Evolutionary conservation across 2,329 filamentous ascomycete genomes (phyloP).

Genomic region (Sarocladium oryzae): DNA sequence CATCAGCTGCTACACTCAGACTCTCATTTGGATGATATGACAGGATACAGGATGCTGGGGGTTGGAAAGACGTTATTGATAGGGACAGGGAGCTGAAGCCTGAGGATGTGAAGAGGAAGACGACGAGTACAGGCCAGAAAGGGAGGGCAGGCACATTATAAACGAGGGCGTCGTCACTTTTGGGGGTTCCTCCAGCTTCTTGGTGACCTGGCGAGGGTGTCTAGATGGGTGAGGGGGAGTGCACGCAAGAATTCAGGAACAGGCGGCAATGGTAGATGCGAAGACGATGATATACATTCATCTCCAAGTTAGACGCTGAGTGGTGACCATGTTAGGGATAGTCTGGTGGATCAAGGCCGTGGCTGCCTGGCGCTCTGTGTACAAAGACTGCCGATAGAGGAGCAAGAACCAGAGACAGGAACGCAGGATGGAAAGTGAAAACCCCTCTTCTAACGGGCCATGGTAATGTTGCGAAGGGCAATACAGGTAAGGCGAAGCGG

Average conservation of each 20-base stretch:
- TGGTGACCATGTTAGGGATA: neutral
- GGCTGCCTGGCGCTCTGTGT: neutral
- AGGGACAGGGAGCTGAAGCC: neutral
- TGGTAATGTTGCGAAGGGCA: neutral
- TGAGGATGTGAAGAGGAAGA: conserved; percentile 2
- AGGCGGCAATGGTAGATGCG: conserved; percentile 1
- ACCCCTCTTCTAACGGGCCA: no score
- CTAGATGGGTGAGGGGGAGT: neutral
- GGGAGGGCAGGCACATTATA: conserved; percentile 5
- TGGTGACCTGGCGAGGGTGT: conserved; percentile 3
- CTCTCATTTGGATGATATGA: neutral
- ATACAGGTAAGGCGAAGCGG: neutral
- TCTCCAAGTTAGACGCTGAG: neutral
- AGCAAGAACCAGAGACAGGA: neutral
- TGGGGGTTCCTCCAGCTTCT: conserved; percentile 1
- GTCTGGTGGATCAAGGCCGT: neutral
- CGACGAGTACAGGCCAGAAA: neutral
- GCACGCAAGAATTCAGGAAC: conserved; percentile 7
- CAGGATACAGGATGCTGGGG: no score
- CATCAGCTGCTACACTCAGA: neutral
- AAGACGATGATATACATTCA: conserved; percentile 6
- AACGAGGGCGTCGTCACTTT: conserved; percentile 9
- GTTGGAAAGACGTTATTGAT: no score
- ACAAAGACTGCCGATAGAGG: neutral
- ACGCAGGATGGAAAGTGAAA: neutral